These are phyloP conservation scores for Teratosphaeria pseudoeucalypti DNA, from an alignment of 2,329 filamentous ascomycete genomes.

Conservation along the genomic window DNA sequence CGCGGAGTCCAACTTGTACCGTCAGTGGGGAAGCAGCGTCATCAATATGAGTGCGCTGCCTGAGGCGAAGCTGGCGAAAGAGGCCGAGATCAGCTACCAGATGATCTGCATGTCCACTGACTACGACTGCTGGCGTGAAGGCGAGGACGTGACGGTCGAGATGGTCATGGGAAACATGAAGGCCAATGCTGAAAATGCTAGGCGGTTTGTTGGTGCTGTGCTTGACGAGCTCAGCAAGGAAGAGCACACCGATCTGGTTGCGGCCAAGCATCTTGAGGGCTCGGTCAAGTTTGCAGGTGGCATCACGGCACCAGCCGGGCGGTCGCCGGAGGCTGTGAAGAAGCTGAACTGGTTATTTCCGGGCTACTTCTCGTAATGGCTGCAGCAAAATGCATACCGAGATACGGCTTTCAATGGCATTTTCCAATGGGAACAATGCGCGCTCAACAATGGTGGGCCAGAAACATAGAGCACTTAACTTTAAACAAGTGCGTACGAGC, in stretches of 20 bases:
- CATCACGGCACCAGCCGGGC: constrained; percentile 71
- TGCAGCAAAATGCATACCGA: too few species aligned
- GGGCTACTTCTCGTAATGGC: constrained; percentile 50
- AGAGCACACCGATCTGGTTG: constrained; percentile 64
- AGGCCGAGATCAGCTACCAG: constrained; percentile 93
- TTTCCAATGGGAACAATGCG: background rate
- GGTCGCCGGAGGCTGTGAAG: constrained; percentile 63
- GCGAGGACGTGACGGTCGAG: constrained; percentile 75
- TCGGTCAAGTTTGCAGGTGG: constrained; percentile 65
- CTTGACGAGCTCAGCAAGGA: constrained; percentile 74
- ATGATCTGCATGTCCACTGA: constrained; percentile 99
- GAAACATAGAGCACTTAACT: background rate
- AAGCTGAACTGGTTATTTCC: constrained; percentile 83
- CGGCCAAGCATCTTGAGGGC: constrained; percentile 72
- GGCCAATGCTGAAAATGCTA: constrained; percentile 80
- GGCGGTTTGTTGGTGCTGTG: constrained; percentile 72
- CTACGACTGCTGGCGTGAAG: constrained; percentile 94
- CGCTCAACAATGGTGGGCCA: background rate
- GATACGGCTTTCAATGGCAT: background rate
- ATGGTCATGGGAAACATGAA: constrained; percentile 98
- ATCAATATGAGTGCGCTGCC: constrained; percentile 98
- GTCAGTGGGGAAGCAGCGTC: constrained; percentile 81
- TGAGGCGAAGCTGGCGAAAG: constrained; percentile 89
- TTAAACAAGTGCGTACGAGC: background rate
- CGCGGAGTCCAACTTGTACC: constrained; percentile 91